Evolutionary conservation across 2,329 filamentous ascomycete genomes (phyloP), one percentile per base, ranked within the genome.

Genomic region (Chrysosporium keratinophilum): DNA sequence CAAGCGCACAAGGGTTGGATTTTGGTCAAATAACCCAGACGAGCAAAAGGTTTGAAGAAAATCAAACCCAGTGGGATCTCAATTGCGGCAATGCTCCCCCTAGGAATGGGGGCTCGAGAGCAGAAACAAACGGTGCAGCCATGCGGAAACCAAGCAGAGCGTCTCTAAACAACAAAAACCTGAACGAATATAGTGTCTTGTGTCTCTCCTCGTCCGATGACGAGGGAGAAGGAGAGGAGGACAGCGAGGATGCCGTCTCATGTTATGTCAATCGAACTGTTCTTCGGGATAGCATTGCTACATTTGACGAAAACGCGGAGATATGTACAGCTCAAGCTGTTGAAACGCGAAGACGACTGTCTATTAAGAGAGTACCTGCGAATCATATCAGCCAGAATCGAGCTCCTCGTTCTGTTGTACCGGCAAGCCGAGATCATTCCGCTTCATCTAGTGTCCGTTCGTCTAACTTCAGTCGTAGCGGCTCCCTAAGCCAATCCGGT

Each of bases 151-250:
- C 65, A 46, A 70, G 69, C 57, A 68, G 62, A 54, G 67, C 62
- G 37, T 67, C 66, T 4, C 56, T 73, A 58, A 65, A 64, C 41
- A 66, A 66, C 33, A 63, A 63, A 11, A 71, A 76, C 56, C 63
- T 76, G 20, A 69, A 69, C 42, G 66, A 69, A 12, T 69, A 69
- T 6, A 76, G 74, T 57, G 65, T 76, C 10, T 69, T 76, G 9
- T 73, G 69, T 49, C 68, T 76, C 42, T 76, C 74, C 2, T 76
- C 73, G n/a, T 76, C 74, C 0, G 74, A 75, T 53, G 71, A 73
- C 46, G 72, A 68, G 19, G 71, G 71, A 1, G 67, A 68, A 23
- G 63, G 66, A 7, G 56, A 68, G 19, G 64, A 67, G 11, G 56
- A 61, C 12, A 56, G 58, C 28, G 52, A 56, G 20, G 50, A 37